Percentiles rank a stretch among this genome's conserved stretches.
phyloP scores from a whole-genome alignment of 495 filamentous ascomycete genomes.

The Penicillium canariense region DNA sequence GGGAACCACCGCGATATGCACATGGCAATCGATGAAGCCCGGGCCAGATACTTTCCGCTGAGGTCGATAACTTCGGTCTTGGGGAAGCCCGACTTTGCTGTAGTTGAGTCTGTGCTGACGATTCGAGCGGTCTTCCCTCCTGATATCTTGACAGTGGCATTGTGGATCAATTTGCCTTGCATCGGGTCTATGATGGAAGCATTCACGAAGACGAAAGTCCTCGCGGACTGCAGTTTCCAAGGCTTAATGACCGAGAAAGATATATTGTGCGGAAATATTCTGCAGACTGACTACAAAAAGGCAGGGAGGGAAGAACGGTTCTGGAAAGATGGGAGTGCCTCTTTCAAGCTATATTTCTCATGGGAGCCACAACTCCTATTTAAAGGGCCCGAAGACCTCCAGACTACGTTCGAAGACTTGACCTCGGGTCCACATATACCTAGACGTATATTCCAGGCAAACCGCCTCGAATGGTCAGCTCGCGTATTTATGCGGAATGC shows the following conservation, averaged over 20 bases:
- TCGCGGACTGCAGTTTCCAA: conserved; percentile 28
- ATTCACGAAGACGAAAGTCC: conserved; percentile 24
- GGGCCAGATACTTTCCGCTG: conserved; percentile 48
- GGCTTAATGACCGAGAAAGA: conserved; percentile 27
- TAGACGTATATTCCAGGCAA: neutral
- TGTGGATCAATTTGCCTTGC: conserved; percentile 23
- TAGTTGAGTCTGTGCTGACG: neutral
- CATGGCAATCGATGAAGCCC: conserved; percentile 59
- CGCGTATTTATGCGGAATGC: neutral
- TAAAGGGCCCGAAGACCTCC: neutral
- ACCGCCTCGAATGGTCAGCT: neutral
- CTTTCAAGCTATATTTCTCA: neutral
- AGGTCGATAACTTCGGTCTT: conserved; percentile 33
- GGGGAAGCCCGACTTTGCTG: neutral
- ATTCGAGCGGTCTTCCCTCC: conserved; percentile 25
- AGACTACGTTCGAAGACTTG: neutral
- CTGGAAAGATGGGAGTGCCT: no score
- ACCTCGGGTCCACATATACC: neutral
- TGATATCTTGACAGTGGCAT: conserved; percentile 24
- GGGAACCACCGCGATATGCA: conserved; percentile 50
- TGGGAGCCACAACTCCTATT: neutral
- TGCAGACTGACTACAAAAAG: neutral
- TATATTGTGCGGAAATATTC: conserved; percentile 17
- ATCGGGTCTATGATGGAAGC: conserved; percentile 33
- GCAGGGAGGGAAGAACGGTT: neutral